A percentile compares a stretch with the other conserved stretches of the same genome.
These are phyloP conservation scores for Dacryopinax primogenitus DNA, from an alignment of 768 basidiomycete genomes.

Conservation along the genomic window DNA sequence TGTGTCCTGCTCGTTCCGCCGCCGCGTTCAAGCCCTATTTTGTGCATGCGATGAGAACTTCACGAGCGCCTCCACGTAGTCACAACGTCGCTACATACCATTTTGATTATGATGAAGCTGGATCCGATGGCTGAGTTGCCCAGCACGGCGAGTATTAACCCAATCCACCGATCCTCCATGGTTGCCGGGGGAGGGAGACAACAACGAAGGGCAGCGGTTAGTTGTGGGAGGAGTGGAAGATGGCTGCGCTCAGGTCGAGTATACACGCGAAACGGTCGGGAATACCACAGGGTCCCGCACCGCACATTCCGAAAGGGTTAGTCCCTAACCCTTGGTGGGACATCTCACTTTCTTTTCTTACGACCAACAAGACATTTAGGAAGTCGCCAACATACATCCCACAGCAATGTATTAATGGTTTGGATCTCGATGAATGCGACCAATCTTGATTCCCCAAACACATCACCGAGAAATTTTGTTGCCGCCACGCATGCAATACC, in stretches of 20 bases:
- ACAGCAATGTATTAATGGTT: too few species aligned
- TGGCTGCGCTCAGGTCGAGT: background rate
- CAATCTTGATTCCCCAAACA: too few species aligned
- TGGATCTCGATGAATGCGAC: too few species aligned
- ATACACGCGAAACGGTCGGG: background rate
- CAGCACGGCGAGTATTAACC: constrained; percentile 74
- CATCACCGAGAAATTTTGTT: too few species aligned
- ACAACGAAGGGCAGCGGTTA: background rate
- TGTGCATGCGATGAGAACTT: background rate
- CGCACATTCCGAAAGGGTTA: background rate
- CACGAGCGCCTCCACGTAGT: background rate
- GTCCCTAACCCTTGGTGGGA: background rate
- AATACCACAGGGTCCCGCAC: background rate
- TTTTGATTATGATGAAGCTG: constrained; percentile 98
- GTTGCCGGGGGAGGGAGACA: constrained; percentile 26
- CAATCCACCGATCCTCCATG: constrained; percentile 93
- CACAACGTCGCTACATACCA: constrained; percentile 38
- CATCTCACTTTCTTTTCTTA: background rate
- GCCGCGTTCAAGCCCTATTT: constrained; percentile 83
- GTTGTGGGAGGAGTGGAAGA: background rate
- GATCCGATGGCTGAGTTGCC: constrained; percentile 81
- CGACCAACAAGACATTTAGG: too few species aligned
- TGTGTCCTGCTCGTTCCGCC: constrained; percentile 42
- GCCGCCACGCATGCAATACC: too few species aligned
- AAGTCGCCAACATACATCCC: too few species aligned